A percentile compares a stretch with the other conserved stretches of the same genome.
Conservation (phyloP, 768 basidiomycete species). For the Calocybe cyanea region DNA sequence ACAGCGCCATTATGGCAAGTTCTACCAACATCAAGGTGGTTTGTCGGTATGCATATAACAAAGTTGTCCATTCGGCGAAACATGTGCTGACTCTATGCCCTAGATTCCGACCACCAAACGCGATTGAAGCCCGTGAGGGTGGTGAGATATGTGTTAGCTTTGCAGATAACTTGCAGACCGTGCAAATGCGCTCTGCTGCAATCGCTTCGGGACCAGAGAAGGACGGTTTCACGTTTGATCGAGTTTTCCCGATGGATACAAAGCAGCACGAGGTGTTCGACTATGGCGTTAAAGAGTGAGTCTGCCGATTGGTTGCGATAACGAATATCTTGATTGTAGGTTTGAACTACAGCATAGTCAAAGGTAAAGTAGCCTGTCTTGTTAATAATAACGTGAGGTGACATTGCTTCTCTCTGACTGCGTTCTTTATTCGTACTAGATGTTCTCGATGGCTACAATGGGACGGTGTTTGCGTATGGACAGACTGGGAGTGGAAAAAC, state of each 20-base stretch:
- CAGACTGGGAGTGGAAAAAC: slow-evolving; percentile 90
- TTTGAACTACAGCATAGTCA: slow-evolving; percentile 65
- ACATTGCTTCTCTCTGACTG: slow-evolving; percentile 1
- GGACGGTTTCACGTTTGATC: slow-evolving; percentile 97
- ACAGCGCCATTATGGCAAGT: slow-evolving; percentile 51
- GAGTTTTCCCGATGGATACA: slow-evolving; percentile 91
- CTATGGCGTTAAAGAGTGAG: slow-evolving; percentile 95
- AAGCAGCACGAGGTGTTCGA: slow-evolving; percentile 95
- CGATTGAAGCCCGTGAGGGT: slow-evolving; percentile 84
- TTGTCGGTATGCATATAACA: slow-evolving; percentile 72
- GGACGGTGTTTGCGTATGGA: slow-evolving; percentile 88
- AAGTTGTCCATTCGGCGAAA: slow-evolving; percentile 4
- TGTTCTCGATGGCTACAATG: slow-evolving; percentile 98
- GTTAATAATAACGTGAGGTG: slow-evolving; percentile 2
- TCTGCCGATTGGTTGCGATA: slow-evolving; percentile 8
- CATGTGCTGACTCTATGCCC: slow-evolving; percentile 11
- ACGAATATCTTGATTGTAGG: slow-evolving; percentile 19
- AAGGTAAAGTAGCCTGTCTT: slow-evolving; percentile 47
- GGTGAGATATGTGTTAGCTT: slow-evolving; percentile 89
- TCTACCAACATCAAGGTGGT: slow-evolving; percentile 97
- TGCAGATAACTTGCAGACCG: slow-evolving; percentile 81
- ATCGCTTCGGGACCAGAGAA: slow-evolving; percentile 82
- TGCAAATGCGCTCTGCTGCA: slow-evolving; percentile 70
- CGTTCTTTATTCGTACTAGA: slow-evolving; percentile 45
- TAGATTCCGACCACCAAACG: slow-evolving; percentile 94